Evolutionary conservation across 192 early-diverging fungal species (phyloP), one percentile per base, ranked within the genome.

Genomic region (Coemansia sp.): DNA sequence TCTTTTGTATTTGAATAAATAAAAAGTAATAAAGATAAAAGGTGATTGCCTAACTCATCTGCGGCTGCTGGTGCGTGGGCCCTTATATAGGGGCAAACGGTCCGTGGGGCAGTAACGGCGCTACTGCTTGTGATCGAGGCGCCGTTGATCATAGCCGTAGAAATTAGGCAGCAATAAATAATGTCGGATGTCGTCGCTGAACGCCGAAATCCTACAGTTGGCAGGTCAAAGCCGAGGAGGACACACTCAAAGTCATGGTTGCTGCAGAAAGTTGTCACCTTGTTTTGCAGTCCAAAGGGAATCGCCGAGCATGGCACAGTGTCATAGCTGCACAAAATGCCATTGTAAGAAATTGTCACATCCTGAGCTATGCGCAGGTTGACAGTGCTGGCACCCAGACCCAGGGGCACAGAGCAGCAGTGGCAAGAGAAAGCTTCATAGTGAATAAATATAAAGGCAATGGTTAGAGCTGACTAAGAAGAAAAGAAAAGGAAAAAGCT

Each of bases 201-300:
- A 24, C 24, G 24, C 24, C 24, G 24, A 24, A 24, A 24, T 24
- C 24, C 24, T 24, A 24, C 24, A 24, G 24, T 24, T 24, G 24
- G 24, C 58, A 82, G 59, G 52, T 82, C 79, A 45, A 82, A 82
- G n/a, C 79, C 74, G 11, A 82, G 41, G 0, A 82, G 74, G 2
- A 82, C 34, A 34, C 79, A 74, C 44, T 44, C 50, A 62, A 70
- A 82, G 64, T 82, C 74, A 38, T 74, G 79, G 68, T 82, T 82
- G 56, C 79, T 74, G 22, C 64, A 49, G 71, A 76, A 82, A 18
- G 74, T 34, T 18, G 56, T 30, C 1, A 82, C 29, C 41, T 61
- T 73, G 45, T 27, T 41, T 3, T 82, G 53, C 38, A 59, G 40
- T 6, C 75, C 75, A 2, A 45, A 52, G 6, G 75, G 65, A 53